Conservation (phyloP, 2,329 filamentous ascomycete species). For the Helminthosporium solani region DNA sequence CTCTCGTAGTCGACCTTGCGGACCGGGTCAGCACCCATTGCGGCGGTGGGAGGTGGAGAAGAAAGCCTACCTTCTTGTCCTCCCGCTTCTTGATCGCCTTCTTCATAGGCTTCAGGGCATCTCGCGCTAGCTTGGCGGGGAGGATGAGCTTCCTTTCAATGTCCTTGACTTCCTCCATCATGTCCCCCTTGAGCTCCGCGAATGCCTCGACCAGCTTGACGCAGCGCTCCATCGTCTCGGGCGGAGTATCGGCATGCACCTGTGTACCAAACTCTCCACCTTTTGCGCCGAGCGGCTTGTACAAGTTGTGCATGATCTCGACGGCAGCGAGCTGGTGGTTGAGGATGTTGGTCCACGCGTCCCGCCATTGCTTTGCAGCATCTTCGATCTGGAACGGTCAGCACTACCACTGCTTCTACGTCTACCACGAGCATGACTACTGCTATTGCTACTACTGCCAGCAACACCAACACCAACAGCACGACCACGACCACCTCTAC, state of each 20-base stretch:
- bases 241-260: conserved; percentile 61
- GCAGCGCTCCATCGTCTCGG: conserved; percentile 63
- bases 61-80: conserved; percentile 63
- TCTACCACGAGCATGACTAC: too few species aligned
- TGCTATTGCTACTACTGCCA: too few species aligned
- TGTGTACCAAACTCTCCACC: conserved; percentile 53
- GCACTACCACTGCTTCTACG: not conserved
- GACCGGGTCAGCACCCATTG: conserved; percentile 10
- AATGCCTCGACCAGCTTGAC: conserved; percentile 66
- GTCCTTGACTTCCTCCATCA: conserved; percentile 68
- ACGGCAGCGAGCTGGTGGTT: conserved; percentile 66
- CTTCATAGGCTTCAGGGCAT: conserved; percentile 68
- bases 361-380: conserved; percentile 72
- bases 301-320: conserved; percentile 69
- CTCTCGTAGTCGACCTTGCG: conserved; percentile 73
- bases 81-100: conserved; percentile 85
- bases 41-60: not conserved
- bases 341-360: conserved; percentile 74
- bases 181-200: conserved; percentile 67
- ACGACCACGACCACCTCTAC: too few species aligned
- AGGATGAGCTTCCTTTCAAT: conserved; percentile 70
- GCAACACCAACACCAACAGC: too few species aligned
- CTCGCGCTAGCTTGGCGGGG: conserved; percentile 68
- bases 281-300: conserved; percentile 72
- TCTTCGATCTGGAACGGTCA: conserved; percentile 64